Conservation (phyloP, 23 red algal species). For the Gracilaria vermiculophylla region DNA sequence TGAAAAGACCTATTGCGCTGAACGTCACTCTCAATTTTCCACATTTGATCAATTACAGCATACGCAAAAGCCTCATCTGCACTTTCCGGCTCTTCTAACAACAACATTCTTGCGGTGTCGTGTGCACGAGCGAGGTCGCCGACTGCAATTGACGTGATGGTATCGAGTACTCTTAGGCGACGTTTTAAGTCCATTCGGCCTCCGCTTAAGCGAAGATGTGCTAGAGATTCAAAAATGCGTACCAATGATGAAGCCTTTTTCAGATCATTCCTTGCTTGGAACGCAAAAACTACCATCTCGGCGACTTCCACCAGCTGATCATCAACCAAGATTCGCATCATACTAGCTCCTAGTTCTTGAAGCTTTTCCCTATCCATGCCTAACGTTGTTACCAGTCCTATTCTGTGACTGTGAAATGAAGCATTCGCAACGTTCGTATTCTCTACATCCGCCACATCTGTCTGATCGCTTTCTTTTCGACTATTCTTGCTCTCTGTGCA, state of each 20-base stretch:
- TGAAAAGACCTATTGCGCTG: conserved; percentile 30
- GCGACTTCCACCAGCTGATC: conserved; percentile 42
- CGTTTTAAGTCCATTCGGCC: not conserved
- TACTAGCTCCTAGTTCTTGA: conserved; percentile 1
- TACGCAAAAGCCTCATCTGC: conserved; percentile 29
- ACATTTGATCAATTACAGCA: conserved; percentile 30
- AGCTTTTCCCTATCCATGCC: conserved; percentile 7
- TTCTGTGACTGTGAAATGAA: not conserved
- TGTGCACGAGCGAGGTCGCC: conserved; percentile 42
- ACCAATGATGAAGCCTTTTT: conserved; percentile 20
- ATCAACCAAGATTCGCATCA: conserved; percentile 36
- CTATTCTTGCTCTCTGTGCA: not conserved
- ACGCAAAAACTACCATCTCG: conserved; percentile 31
- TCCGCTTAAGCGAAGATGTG: conserved; percentile 19
- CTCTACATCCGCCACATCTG: not conserved
- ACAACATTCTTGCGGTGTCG: conserved; percentile 17
- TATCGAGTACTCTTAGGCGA: conserved; percentile 25
- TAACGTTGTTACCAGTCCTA: not conserved
- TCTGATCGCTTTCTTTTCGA: not conserved
- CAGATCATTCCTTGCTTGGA: conserved; percentile 19
- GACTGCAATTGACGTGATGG: conserved; percentile 9
- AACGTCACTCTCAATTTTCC: not conserved
- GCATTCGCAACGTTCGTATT: too few species aligned
- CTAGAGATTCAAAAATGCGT: conserved; percentile 45
- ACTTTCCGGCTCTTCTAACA: conserved; percentile 27